Percentiles rank a stretch among this genome's conserved stretches.
phyloP scores from a whole-genome alignment of 2,329 filamentous ascomycete genomes.

The Cyphellophora europaea region DNA sequence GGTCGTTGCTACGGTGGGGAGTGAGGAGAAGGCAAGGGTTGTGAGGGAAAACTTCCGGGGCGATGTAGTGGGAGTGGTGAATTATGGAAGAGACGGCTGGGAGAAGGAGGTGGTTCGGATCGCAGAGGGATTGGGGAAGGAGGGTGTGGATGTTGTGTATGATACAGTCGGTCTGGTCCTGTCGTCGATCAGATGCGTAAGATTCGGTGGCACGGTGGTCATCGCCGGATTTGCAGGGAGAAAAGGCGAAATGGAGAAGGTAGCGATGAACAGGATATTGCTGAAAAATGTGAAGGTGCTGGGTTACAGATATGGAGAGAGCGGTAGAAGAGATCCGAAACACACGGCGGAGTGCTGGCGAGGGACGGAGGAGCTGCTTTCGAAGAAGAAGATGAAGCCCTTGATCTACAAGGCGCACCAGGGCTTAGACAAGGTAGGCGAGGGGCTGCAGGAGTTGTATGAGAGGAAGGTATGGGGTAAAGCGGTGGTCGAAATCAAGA shows the following conservation, averaged over 20 bases:
- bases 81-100: constrained; percentile 32
- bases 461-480: constrained; percentile 46
- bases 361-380: constrained; percentile 40
- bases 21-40: constrained; percentile 12
- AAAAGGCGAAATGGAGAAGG: constrained; percentile 43
- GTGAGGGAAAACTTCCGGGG: constrained; percentile 5
- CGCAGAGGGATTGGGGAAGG: constrained; percentile 28
- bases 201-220: constrained; percentile 44
- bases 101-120: constrained; percentile 39
- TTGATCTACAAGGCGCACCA: constrained; percentile 42
- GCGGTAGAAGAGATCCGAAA: constrained; percentile 38
- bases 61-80: constrained; percentile 14
- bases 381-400: constrained; percentile 39
- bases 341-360: constrained; percentile 42
- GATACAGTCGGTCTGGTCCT: constrained; percentile 50
- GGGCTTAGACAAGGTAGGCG: constrained; percentile 40
- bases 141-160: constrained; percentile 49
- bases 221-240: constrained; percentile 49
- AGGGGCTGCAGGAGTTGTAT: constrained; percentile 43
- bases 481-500: constrained; percentile 39
- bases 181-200: constrained; percentile 44
- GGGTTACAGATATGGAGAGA: constrained; percentile 52
- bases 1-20: constrained; percentile 19
- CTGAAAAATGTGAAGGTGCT: constrained; percentile 44
- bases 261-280: constrained; percentile 46